Evolutionary conservation across 306 rosid species (phyloP).

Genomic region (Corylus heterophylla): DNA sequence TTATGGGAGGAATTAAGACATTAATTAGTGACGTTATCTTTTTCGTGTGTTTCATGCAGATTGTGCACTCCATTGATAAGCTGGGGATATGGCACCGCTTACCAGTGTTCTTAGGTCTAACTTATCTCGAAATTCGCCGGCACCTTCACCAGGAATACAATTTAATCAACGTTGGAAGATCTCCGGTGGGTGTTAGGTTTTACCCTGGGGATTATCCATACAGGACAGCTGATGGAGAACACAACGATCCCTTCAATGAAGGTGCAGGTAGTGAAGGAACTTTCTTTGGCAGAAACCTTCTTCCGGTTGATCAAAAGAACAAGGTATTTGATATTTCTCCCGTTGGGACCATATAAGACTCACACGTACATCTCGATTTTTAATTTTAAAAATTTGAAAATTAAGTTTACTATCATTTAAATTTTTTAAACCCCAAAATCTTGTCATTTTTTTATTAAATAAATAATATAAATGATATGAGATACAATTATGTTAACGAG

Average conservation of each 20-base stretch:
- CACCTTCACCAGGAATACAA: slow-evolving; percentile 58
- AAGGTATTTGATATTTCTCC: slow-evolving; percentile 32
- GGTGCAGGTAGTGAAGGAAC: slow-evolving; percentile 48
- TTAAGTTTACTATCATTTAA: no score
- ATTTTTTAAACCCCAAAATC: no score
- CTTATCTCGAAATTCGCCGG: slow-evolving; percentile 39
- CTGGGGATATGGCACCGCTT: slow-evolving; percentile 54
- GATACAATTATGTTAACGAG: no score
- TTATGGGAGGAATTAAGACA: no score
- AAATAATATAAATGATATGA: no score
- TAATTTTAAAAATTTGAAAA: no score
- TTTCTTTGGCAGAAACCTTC: slow-evolving; percentile 60
- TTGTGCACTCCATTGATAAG: slow-evolving; percentile 57
- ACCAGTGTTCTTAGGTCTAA: slow-evolving; percentile 48
- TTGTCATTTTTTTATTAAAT: no score
- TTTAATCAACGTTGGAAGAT: slow-evolving; percentile 52
- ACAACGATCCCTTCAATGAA: slow-evolving; percentile 58
- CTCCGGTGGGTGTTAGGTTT: slow-evolving; percentile 44
- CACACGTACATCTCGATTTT: no score
- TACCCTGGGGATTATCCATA: slow-evolving; percentile 51
- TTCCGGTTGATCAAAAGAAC: slow-evolving; percentile 44
- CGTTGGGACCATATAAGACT: no score
- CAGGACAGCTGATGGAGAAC: slow-evolving; percentile 48
- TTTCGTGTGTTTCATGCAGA: slow-evolving; percentile 26
- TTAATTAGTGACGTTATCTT: not conserved